Base-by-base conservation (phyloP, 108 stramenopile species). In the Schizochytrium sp. region DNA sequence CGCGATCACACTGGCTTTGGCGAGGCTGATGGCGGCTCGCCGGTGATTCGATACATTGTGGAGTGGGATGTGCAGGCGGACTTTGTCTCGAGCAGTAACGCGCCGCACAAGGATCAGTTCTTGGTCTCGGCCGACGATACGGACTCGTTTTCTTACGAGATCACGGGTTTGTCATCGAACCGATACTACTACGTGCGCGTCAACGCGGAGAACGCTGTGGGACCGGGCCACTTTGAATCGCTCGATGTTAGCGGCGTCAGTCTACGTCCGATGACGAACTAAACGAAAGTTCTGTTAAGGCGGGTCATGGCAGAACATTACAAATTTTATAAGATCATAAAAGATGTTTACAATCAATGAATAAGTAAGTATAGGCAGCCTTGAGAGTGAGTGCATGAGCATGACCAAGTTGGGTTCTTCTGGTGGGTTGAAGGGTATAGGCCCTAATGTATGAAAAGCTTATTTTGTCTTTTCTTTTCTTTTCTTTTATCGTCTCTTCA, bases 1-100 rank as follows among this genome's bases (percentile, higher is more conserved):
- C 93, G 93, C 25, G 88, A 72, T 45, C 72, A 93, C 16, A 90
- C 94, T 44, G 88, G 89, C n/a, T 94, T 94, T 59, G 91, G 95
- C 60, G 97, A 96, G 28, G 97, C 71, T 5, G 89, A 93, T 58
- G 94, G 95, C 47, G 95, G 95, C 41, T 72, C 87, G 53, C 51
- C 87, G 25, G 94, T 95, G 29, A 90, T 87, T 53, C 93, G 94
- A 53, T 95, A 95, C 90, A 91, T 95, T 51, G 92, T 95, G 19
- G 95, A 95, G 88, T 95, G 94, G 95, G 95, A 95, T 87, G 90
- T 72, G 87, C 12, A 19, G 8, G 5, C 90, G 4, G 45, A n/a
- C 21, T 72, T 63, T 72, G 23, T 72, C 83, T 88, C 44, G 58
- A 89, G 34, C 44, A 59, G 57, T 4, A 16, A 14, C 5, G 21